Evolutionary conservation across 768 basidiomycete genomes (phyloP).

Genomic region (Tylopilus sp.): DNA sequence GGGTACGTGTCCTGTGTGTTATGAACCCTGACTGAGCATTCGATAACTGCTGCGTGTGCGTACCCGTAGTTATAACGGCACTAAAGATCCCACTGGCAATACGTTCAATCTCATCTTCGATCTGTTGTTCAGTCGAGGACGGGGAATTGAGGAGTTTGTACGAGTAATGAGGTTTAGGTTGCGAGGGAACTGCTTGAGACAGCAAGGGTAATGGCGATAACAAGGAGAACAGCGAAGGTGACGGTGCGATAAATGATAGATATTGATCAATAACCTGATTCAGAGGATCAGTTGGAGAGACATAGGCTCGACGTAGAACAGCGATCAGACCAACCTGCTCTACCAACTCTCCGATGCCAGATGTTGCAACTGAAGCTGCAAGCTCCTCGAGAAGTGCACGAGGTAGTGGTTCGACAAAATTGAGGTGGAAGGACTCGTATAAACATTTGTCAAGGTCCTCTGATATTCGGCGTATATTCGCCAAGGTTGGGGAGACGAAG

Average conservation of each 20-base stretch:
- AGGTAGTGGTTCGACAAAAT: constrained; percentile 91
- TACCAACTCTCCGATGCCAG: constrained; percentile 77
- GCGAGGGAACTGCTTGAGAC: constrained; percentile 33
- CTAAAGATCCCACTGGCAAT: constrained; percentile 89
- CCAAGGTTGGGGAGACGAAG: constrained; percentile 87
- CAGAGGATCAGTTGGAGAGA: background rate
- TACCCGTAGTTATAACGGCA: constrained; percentile 84
- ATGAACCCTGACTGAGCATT: background rate
- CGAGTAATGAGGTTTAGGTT: constrained; percentile 48
- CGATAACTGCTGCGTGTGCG: constrained; percentile 16
- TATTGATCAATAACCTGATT: constrained; percentile 91
- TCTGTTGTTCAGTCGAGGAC: constrained; percentile 81
- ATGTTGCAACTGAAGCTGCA: constrained; percentile 80
- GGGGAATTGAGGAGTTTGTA: constrained; percentile 92
- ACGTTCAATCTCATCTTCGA: constrained; percentile 91
- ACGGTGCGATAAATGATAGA: constrained; percentile 92
- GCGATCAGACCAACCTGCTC: constrained; percentile 53
- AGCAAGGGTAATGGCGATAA: constrained; percentile 53
- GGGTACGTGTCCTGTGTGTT: constrained; percentile 75
- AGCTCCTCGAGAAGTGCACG: constrained; percentile 90
- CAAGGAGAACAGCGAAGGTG: constrained; percentile 89
- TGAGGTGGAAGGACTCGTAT: constrained; percentile 92
- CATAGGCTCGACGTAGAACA: background rate
- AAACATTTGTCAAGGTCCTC: constrained; percentile 87
- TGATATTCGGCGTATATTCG: constrained; percentile 86